Evolutionary conservation across 495 filamentous ascomycete genomes (phyloP).

Genomic region (Aspergillus coremiiformis): DNA sequence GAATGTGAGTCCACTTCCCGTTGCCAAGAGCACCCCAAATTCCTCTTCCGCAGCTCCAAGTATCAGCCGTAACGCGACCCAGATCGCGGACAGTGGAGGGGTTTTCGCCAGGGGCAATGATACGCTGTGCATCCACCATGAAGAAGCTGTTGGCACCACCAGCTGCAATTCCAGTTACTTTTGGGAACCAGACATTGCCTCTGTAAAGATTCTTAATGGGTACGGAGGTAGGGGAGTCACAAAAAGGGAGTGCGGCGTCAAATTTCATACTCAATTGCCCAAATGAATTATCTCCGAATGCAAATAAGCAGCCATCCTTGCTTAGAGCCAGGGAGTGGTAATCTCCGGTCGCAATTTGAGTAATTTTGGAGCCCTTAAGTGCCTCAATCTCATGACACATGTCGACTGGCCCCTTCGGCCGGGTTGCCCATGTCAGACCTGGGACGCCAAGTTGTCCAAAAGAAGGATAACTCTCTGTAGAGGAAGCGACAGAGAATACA

Average conservation of each 20-base stretch:
- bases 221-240: conserved; percentile 63
- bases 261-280: conserved; percentile 80
- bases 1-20: conserved; percentile 85
- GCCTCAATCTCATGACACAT: conserved; percentile 66
- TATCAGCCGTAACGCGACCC: conserved; percentile 59
- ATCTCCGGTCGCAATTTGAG: conserved; percentile 73
- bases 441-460: conserved; percentile 83
- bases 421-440: conserved; percentile 68
- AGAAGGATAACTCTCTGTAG: conserved; percentile 67
- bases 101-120: conserved; percentile 42
- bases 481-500: conserved; percentile 76
- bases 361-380: conserved; percentile 55
- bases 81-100: conserved; percentile 31
- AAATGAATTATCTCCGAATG: conserved; percentile 82
- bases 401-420: conserved; percentile 73
- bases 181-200: conserved; percentile 48
- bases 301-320: conserved; percentile 66
- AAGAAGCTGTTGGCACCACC: conserved; percentile 84
- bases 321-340: conserved; percentile 77
- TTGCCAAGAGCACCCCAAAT: conserved; percentile 78
- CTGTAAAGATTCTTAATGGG: conserved; percentile 64
- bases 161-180: conserved; percentile 67
- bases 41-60: conserved; percentile 78
- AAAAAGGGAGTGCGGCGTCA: conserved; percentile 48
- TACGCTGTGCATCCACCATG: conserved; percentile 65